A percentile compares a stretch with the other conserved stretches of the same genome.
Conservation (phyloP, 495 filamentous ascomycete species). For the Astrocystis sublimbata region DNA sequence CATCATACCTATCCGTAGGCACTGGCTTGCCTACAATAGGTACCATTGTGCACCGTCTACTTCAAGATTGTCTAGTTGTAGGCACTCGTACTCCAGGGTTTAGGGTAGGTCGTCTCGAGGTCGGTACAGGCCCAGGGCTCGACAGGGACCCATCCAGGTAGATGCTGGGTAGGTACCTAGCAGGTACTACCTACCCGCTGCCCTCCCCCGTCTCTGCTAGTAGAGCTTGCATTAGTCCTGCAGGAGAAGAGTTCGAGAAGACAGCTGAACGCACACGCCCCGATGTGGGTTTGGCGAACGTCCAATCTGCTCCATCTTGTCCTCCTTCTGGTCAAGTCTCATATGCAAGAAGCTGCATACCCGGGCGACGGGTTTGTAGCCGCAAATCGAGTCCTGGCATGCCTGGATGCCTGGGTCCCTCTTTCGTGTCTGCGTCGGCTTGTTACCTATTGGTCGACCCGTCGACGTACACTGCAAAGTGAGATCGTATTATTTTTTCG, state of each 20-base stretch:
- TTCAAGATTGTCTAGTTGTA: too few relatives aligned
- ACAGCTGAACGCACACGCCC: slow-evolving; percentile 4
- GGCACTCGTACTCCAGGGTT: too few relatives aligned
- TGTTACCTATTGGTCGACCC: background rate
- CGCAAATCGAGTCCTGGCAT: background rate
- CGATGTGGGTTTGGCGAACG: slow-evolving; percentile 2
- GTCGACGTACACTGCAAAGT: background rate
- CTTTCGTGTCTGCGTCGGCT: background rate
- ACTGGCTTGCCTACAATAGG: too few relatives aligned
- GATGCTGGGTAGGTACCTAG: too few relatives aligned
- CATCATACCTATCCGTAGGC: slow-evolving; percentile 5
- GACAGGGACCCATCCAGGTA: too few relatives aligned
- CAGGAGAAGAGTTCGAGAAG: slow-evolving; percentile 27
- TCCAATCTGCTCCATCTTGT: slow-evolving; percentile 4
- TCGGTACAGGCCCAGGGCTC: too few relatives aligned
- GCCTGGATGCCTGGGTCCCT: too few relatives aligned
- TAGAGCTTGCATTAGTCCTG: slow-evolving; percentile 48
- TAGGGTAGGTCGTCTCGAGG: too few relatives aligned
- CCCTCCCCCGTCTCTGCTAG: too few relatives aligned
- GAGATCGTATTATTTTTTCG: background rate
- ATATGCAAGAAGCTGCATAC: slow-evolving; percentile 16
- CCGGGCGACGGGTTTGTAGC: slow-evolving; percentile 5
- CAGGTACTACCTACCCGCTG: too few relatives aligned
- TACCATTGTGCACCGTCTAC: too few relatives aligned
- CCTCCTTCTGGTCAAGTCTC: slow-evolving; percentile 1